Percentiles rank a stretch among this genome's conserved stretches.
Conservation (phyloP, 495 filamentous ascomycete species). For the Delitschia confertaspora region DNA sequence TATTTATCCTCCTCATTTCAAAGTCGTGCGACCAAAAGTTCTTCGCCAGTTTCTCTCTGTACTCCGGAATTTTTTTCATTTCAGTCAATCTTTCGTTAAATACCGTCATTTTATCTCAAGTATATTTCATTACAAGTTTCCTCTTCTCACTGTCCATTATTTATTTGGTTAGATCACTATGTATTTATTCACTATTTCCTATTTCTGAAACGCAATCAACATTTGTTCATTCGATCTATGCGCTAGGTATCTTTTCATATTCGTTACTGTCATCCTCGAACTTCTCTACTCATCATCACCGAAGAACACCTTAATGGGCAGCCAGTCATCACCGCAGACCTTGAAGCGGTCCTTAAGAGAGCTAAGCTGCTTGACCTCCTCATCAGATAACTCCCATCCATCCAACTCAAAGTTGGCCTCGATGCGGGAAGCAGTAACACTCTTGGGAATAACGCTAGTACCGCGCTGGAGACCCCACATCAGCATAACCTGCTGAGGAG, state of each 20-base stretch:
- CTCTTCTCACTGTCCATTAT: too few relatives aligned
- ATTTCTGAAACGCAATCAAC: constrained; percentile 16
- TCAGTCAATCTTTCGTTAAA: too few relatives aligned
- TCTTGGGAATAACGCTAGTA: constrained; percentile 37
- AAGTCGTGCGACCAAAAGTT: too few relatives aligned
- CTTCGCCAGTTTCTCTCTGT: too few relatives aligned
- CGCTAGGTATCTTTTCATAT: not conserved
- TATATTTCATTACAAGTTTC: too few relatives aligned
- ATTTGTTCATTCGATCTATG: constrained; percentile 2
- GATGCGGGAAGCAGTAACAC: constrained; percentile 34
- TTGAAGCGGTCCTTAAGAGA: constrained; percentile 36
- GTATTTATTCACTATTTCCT: too few relatives aligned
- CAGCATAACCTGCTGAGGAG: constrained; percentile 32
- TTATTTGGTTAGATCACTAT: too few relatives aligned
- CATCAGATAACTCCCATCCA: constrained; percentile 33
- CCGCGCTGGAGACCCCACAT: constrained; percentile 39
- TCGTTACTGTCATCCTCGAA: not conserved
- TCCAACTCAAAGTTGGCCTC: constrained; percentile 37
- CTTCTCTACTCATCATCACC: constrained; percentile 64
- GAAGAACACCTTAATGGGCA: constrained; percentile 68
- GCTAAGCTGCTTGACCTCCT: constrained; percentile 34
- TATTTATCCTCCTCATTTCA: too few relatives aligned
- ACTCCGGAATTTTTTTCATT: too few relatives aligned
- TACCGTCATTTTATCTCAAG: too few relatives aligned
- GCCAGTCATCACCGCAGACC: constrained; percentile 37